Evolutionary conservation across 1,139 yeast species (phyloP), one percentile per base, ranked within the genome.

Genomic region (Candida sojae): DNA sequence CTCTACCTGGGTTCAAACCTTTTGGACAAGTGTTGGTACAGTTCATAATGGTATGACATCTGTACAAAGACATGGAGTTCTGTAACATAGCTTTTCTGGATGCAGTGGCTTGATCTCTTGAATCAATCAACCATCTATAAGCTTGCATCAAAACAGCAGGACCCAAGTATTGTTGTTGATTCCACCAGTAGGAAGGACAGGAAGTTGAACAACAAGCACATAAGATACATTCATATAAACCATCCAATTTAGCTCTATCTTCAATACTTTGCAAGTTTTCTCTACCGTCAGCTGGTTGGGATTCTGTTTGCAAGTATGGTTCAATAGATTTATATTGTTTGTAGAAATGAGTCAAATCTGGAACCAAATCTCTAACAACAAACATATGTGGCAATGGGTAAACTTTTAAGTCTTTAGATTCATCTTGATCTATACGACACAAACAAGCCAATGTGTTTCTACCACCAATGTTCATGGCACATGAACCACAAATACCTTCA

Each of bases 101-200:
- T 56, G 73, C 77, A 40, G 90, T 79, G 48, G 97, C 97, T 71
- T 90, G 86, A 71, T 93, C 99, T 77, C 99, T 88, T 44, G 97
- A 87, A 72, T 93, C 99, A 57, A 91, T 84, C 80, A 93, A 85
- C 99, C 99, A 93, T 79, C 99, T 86, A 82, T 86, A 93, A 50
- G 98, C 97, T 79, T 93, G 99, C 97, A 93, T 89, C 71, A 93
- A 82, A 51, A 93, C 98, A 29, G 98, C 98, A 33, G 99, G 98
- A 50, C 99, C 99, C 63, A 95, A 79, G 75, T 95, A 95, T 78
- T 95, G 96, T 73, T 92, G 96, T 75, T 91, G 97, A 77, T 95
- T 95, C 99, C 99, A 95, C 99, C 99, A 95, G 82, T 95, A 95
- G 6, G 98, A 91, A 47, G 99, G 99, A 79, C 99, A 93, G 32